Percentiles rank a stretch among this genome's conserved stretches.
Evolutionary conservation across 805 yeast species (phyloP).

Genomic region (Dipodascopsis uninucleata): DNA sequence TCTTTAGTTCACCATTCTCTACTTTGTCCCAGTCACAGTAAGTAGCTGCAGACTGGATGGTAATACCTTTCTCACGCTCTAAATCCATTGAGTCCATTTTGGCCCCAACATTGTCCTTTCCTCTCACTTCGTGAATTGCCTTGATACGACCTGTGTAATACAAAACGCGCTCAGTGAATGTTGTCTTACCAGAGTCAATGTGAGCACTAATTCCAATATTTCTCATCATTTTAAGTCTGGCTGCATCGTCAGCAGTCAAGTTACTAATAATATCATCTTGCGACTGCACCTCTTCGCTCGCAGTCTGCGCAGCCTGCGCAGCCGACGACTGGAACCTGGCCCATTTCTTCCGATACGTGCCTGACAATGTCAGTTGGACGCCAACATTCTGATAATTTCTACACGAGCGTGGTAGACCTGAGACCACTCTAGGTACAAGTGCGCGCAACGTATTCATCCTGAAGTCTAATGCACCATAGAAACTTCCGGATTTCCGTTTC

Average conservation of each 20-base stretch:
- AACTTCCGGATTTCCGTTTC: background rate
- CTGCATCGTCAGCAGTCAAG: slow-evolving; percentile 35
- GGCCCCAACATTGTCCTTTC: slow-evolving; percentile 97
- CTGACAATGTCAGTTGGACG: background rate
- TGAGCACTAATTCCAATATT: slow-evolving; percentile 98
- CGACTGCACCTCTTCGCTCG: slow-evolving; percentile 3
- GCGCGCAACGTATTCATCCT: slow-evolving; percentile 4
- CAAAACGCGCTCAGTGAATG: slow-evolving; percentile 94
- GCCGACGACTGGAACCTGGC: slow-evolving; percentile 9
- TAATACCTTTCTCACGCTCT: slow-evolving; percentile 97
- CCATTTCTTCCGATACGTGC: background rate
- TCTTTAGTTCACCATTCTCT: slow-evolving; percentile 44
- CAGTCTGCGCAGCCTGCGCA: slow-evolving; percentile 9
- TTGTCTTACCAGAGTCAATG: slow-evolving; percentile 96
- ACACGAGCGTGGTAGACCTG: background rate
- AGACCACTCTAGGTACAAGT: background rate
- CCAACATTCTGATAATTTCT: background rate
- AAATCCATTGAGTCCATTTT: slow-evolving; percentile 99
- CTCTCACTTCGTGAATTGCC: slow-evolving; percentile 89
- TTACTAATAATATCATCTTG: slow-evolving; percentile 32
- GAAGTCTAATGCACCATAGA: background rate
- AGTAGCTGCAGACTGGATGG: slow-evolving; percentile 98
- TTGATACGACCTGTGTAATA: slow-evolving; percentile 96
- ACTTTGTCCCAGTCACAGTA: slow-evolving; percentile 78
- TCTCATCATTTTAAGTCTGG: slow-evolving; percentile 60